phyloP scores from a whole-genome alignment of 768 basidiomycete species.

The Suillus luteus region DNA sequence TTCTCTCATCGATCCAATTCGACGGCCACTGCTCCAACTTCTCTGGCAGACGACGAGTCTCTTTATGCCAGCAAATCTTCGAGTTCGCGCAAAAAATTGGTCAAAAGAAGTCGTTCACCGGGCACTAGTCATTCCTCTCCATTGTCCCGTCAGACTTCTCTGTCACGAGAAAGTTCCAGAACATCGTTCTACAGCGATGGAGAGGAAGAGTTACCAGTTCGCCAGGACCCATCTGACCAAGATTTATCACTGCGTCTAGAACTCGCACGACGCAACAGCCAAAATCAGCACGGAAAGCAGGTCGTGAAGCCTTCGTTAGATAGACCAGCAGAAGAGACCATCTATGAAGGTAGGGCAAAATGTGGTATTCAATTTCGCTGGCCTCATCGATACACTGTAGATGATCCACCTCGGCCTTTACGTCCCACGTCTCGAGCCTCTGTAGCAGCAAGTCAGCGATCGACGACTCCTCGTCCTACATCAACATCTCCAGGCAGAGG shows the following conservation, averaged over 20 bases:
- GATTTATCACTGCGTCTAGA: constrained; percentile 79
- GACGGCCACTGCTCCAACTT: constrained; percentile 63
- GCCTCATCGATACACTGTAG: constrained; percentile 34
- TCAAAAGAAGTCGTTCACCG: constrained; percentile 49
- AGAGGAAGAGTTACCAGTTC: constrained; percentile 45
- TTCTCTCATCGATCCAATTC: constrained; percentile 75
- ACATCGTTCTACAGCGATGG: constrained; percentile 42
- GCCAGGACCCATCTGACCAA: constrained; percentile 67
- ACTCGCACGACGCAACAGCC: constrained; percentile 82
- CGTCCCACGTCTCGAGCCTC: constrained; percentile 60
- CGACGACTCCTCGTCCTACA: constrained; percentile 49
- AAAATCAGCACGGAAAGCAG: constrained; percentile 62
- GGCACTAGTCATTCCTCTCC: constrained; percentile 37
- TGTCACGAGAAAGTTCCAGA: constrained; percentile 43
- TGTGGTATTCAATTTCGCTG: constrained; percentile 10
- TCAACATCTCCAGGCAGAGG: constrained; percentile 42
- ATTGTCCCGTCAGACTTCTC: constrained; percentile 37
- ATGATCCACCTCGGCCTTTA: constrained; percentile 57
- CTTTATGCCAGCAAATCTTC: constrained; percentile 46
- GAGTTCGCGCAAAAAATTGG: constrained; percentile 49
- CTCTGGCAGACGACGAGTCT: constrained; percentile 64
- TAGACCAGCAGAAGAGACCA: constrained; percentile 59
- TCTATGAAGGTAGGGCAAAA: constrained; percentile 68
- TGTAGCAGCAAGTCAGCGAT: constrained; percentile 39
- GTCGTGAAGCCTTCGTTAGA: constrained; percentile 44